Base-by-base conservation (phyloP, 129 eudicot genomes). In the Saposhnikovia divaricata region DNA sequence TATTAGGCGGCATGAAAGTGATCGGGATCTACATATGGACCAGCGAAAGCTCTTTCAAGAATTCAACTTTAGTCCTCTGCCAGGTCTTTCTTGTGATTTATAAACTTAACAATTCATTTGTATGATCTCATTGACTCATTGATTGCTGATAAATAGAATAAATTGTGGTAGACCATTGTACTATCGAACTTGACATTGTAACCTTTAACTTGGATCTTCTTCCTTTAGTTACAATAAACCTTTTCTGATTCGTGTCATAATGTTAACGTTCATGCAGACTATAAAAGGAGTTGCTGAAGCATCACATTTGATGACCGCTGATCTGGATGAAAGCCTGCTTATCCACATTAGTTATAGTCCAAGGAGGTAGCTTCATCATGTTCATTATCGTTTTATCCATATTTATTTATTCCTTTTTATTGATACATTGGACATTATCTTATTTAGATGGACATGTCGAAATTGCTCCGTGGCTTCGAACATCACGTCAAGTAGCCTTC, bases 1-100 rank as follows among this genome's bases (percentile, higher is more conserved):
- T 95, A 18, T 82, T 92, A 81, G 98, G 97, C 78, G 98, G 98
- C 78, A 84, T 92, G 84, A 90, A 90, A 84, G 98, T 95, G 77
- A 85, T 92, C 78, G 98, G 98, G 77, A 88, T 95, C 82, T 95
- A 95, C 83, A 81, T 92, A 68, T 95, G 94, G 96, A 83, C 84
- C 80, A 87, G 76, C 68, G 97, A 95, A 76, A 87, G 76, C 80
- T 79, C 89, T 78, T 92, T 90, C 90, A 92, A 95, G 89, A 92
- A 86, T 81, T 92, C 98, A 4, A 90, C 97, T 31, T 75, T 92
- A 69, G 80, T 81, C 15, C 92, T 95, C 57, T 95, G 94, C 86
- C 96, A 95, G 98, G 98, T 92, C 27, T 28, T 61, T 66, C 18
- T 79, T 78, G 37, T 55, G 37, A 53, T n/a, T 19, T 55, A 55